Evolutionary conservation across 176 grass and related monocot genomes (phyloP), one percentile per base, ranked within the genome.

Genomic region (Leersia perrieri): DNA sequence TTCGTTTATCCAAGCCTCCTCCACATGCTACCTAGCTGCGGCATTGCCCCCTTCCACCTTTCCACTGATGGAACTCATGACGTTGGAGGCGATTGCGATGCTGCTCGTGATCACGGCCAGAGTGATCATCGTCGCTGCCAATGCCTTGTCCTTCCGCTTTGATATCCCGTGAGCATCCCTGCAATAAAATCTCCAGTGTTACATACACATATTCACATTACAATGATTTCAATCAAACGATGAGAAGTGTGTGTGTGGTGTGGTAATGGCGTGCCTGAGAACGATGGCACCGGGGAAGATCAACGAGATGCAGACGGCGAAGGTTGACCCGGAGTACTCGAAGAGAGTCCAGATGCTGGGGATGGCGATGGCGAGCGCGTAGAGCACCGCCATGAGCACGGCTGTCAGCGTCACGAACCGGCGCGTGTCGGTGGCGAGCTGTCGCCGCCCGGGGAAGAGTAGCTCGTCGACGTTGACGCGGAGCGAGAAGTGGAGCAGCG

Each of bases 341-440:
- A 95, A 98, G 70, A 95, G 76, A 27, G 90, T 88, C 96, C 96
- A 98, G 64, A 98, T 84, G 81, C 65, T 91, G 44, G 96, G 96
- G 30, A 95, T 89, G 31, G 82, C 88, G 31, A 95, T 84, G 25
- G 96, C 84, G 7, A 83, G 64, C 18, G 44, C 58, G 78, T 93
- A 98, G 70, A 98, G 80, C 60, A 82, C 32, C 3, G 66, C 84
- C 86, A 93, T 87, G 78, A 95, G 77, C 63, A 68, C 74, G 38
- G 72, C 88, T 0, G 96, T 98, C 6, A 94, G 86, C 22, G 80
- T 68, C 16, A 81, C 51, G 87, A 98, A 98, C 26, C 95, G 87
- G 63, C 74, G 55, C 39, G 87, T 92, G 60, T 91, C 95, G 0
- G 67, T 2, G 51, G 63, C 66, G 22, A 92, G 88, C 11, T 79